Percentiles rank a stretch among this genome's conserved stretches.
Evolutionary conservation across 192 early-diverging fungal genomes (phyloP).

Genomic region (Umbelopsis ramanniana): DNA sequence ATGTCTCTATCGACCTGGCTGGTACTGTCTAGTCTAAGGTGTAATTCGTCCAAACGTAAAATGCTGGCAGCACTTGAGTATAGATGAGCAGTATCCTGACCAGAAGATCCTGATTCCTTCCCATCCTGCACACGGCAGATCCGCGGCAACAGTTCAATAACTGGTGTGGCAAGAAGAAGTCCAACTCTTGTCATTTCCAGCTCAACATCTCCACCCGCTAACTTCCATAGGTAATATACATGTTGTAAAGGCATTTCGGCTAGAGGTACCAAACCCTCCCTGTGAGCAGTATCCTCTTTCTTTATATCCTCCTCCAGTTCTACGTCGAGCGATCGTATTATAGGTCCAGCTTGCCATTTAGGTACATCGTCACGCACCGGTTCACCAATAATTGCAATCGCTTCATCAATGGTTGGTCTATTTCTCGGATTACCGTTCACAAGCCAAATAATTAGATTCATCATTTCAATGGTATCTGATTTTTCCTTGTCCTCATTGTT

Average conservation of each 20-base stretch:
- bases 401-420: constrained; percentile 30
- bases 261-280: constrained; percentile 23
- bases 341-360: constrained; percentile 40
- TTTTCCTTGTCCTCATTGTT: neutral
- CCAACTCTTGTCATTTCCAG: constrained; percentile 54
- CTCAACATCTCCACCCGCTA: constrained; percentile 69
- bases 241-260: constrained; percentile 51
- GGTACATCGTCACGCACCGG: neutral
- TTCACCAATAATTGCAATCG: constrained; percentile 38
- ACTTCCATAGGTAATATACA: constrained; percentile 67
- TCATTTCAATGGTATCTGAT: constrained; percentile 25
- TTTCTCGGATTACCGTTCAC: constrained; percentile 31
- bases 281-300: neutral
- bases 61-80: constrained; percentile 53
- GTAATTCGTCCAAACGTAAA: constrained; percentile 54
- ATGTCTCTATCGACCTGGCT: constrained; percentile 32
- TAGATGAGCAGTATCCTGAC: constrained; percentile 49
- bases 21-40: constrained; percentile 40
- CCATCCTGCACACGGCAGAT: constrained; percentile 45
- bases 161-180: constrained; percentile 51
- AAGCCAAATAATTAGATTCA: constrained; percentile 30
- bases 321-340: constrained; percentile 47
- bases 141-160: constrained; percentile 58
- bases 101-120: constrained; percentile 39
- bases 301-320: constrained; percentile 42